Evolutionary conservation across 2,329 filamentous ascomycete genomes (phyloP).

Genomic region (Macroventuria anomochaeta): DNA sequence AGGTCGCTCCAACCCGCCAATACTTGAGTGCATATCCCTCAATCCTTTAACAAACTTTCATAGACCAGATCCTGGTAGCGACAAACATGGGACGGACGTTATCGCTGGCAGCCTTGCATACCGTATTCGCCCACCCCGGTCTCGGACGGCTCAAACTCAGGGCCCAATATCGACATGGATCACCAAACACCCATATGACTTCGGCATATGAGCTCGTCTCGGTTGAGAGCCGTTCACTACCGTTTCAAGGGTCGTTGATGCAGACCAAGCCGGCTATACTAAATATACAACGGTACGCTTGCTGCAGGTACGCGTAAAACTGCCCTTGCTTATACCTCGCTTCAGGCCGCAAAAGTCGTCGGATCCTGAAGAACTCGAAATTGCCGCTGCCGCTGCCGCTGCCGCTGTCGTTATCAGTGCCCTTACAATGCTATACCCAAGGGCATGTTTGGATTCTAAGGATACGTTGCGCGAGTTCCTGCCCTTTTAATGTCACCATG

Average conservation of each 20-base stretch:
- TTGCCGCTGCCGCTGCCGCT: conserved; percentile 12
- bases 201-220: conserved; percentile 28
- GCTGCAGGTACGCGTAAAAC: conserved; percentile 38
- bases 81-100: conserved; percentile 11
- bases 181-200: conserved; percentile 26
- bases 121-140: conserved; percentile 15
- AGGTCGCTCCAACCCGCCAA: conserved; percentile 11
- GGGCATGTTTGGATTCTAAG: not conserved
- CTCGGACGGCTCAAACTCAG: conserved; percentile 12
- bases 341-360: conserved; percentile 12
- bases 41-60: conserved; percentile 6
- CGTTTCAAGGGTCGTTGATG: conserved; percentile 21
- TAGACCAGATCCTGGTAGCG: conserved; percentile 15
- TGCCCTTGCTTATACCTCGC: conserved; percentile 9
- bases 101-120: conserved; percentile 15
- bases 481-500: not conserved
- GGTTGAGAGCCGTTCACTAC: conserved; percentile 33
- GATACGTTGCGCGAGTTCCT: not conserved
- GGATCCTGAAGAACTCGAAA: conserved; percentile 10
- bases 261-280: conserved; percentile 24
- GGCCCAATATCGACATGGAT: conserved; percentile 13
- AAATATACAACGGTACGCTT: conserved; percentile 22
- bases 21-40: conserved; percentile 18
- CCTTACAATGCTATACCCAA: not conserved
- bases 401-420: conserved; percentile 10